Conservation (phyloP, 2,329 filamentous ascomycete species). For the Pochonia chlamydosporia region DNA sequence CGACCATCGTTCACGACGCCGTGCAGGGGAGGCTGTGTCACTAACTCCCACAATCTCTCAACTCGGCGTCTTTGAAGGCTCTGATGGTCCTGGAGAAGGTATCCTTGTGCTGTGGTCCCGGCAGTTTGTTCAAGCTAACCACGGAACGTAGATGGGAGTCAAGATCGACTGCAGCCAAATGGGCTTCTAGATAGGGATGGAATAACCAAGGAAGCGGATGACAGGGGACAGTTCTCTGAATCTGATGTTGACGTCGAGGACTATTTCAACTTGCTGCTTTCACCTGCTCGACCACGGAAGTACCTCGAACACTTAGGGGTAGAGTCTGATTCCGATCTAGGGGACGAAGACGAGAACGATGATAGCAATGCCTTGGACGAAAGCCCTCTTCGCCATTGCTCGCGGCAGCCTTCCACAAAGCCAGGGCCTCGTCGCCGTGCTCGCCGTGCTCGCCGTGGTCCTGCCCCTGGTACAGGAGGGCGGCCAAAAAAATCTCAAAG, state of each 20-base stretch:
- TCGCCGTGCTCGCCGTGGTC: background rate
- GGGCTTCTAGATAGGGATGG: too few relatives aligned
- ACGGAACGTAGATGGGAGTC: too few relatives aligned
- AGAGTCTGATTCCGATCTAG: background rate
- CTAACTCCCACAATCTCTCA: too few relatives aligned
- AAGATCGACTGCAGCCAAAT: too few relatives aligned
- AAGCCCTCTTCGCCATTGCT: slow-evolving; percentile 1
- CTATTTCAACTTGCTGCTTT: slow-evolving; percentile 3
- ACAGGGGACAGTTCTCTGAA: background rate
- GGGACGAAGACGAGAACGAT: slow-evolving; percentile 3
- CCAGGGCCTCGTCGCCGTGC: background rate
- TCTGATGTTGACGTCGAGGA: slow-evolving; percentile 4
- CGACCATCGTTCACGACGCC: too few relatives aligned
- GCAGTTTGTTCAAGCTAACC: too few relatives aligned
- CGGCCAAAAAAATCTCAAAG: background rate
- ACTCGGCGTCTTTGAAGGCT: too few relatives aligned
- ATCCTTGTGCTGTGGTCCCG: too few relatives aligned
- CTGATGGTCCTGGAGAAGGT: too few relatives aligned
- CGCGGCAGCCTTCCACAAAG: background rate
- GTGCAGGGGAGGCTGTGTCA: too few relatives aligned
- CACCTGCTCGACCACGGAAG: background rate
- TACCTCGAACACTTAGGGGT: slow-evolving; percentile 1
- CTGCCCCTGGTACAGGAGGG: background rate
- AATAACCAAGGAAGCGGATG: too few relatives aligned
- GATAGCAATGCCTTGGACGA: background rate